Percentiles rank a stretch among this genome's conserved stretches.
Conservation (phyloP, 192 early-diverging fungal species). For the Backusella mclennaniae region DNA sequence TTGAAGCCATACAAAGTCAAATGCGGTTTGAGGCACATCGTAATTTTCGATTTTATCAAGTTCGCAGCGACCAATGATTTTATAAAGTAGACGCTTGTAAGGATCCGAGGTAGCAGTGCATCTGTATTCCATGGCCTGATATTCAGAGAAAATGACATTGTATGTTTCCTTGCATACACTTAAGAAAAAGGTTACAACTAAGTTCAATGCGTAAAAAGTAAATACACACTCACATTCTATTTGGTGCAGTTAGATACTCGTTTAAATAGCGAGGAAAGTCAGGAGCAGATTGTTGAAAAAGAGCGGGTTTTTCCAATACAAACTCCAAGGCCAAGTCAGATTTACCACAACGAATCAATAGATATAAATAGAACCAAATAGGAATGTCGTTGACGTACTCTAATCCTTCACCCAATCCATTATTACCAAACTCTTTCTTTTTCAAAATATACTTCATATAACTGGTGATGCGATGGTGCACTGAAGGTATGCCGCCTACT, state of each 20-base stretch:
- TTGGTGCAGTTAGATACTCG: constrained; percentile 44
- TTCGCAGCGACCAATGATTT: constrained; percentile 88
- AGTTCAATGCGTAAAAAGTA: no score
- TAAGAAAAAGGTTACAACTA: no score
- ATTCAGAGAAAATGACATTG: constrained; percentile 60
- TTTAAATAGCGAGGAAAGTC: constrained; percentile 72
- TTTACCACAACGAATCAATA: constrained; percentile 75
- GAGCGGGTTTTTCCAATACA: constrained; percentile 49
- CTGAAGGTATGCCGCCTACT: constrained; percentile 2
- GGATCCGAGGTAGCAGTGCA: constrained; percentile 63
- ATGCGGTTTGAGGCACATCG: constrained; percentile 70
- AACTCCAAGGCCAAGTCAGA: constrained; percentile 67
- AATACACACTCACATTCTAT: constrained; percentile 25
- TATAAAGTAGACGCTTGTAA: constrained; percentile 89
- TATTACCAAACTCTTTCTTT: neutral
- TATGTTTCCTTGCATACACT: constrained; percentile 42
- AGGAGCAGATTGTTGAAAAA: constrained; percentile 55
- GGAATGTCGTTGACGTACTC: constrained; percentile 52
- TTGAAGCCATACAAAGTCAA: constrained; percentile 94
- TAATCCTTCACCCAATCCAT: neutral
- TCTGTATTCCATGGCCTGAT: constrained; percentile 43
- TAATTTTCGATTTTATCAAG: constrained; percentile 61
- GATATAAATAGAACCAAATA: constrained; percentile 88
- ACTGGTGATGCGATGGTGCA: neutral
- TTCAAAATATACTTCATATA: constrained; percentile 1